Base-by-base conservation (phyloP, 768 basidiomycete species). In the Mycena haematopus region DNA sequence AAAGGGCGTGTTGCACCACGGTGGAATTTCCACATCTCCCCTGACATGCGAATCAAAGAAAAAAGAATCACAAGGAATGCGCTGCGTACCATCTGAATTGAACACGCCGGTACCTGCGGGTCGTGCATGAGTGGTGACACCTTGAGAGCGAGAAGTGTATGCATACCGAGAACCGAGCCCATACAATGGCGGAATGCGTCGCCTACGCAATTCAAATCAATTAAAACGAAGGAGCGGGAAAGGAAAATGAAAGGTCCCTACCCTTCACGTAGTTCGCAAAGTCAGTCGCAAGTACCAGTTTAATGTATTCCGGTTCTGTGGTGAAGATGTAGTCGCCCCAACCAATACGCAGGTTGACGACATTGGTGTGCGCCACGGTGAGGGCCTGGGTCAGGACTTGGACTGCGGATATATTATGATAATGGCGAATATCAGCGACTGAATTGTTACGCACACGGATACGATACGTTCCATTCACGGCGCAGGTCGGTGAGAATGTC, bases 21-120 rank as follows among this genome's bases (percentile, higher is more conserved):
- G 71, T 90, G 88, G 67, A 88, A 83, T 69, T 87, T 91, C 90
- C 90, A 91, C 75, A 84, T 80, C 1, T 88, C 85, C 27, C 22
- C 54, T 38, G 19, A 13, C 29, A 2, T 44, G n/a, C 19, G 35
- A 11, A n/a, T 6, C 10, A 45, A 6, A 13, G 27, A 45, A 13
- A n/a, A 45, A 13, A n/a, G 9, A 2, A 42, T 42, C 3, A 0
- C 19, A n/a, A n/a, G 5, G 8, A 53, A 22, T 36, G 15, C 17
- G 52, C 19, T 6, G 29, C n/a, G 10, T 3, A 83, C 85, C 86
- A 70, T 87, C 84, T 5, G 81, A 80, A 67, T 86, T 86, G 74
- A 88, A 88, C 0, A 88, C 82, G 0, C 87, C 87, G 2, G 78
- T 76, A 0, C 86, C 87, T 17, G 86, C 71, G 10, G 82, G 66